Evolutionary conservation across 441 rosid species (phyloP), one percentile per base, ranked within the genome.

Genomic region (Rhodomyrtus psidioides): DNA sequence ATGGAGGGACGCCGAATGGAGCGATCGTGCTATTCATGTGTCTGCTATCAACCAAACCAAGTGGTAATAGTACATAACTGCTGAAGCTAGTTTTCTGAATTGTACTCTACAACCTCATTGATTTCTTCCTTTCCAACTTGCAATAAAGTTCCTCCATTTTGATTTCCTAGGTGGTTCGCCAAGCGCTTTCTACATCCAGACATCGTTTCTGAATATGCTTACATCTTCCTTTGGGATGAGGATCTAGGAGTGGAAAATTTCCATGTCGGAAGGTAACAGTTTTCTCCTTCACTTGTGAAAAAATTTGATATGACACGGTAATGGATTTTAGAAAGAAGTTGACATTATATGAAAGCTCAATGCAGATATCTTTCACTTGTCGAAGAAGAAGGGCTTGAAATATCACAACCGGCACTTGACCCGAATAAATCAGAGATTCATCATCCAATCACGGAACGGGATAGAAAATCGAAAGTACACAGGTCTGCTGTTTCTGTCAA

Each of bases 151-250:
- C 44, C 17, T 30, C 46, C 81, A 39, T 70, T 70, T 54, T 55
- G 27, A 34, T 34, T 55, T 34, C 60, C 51, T 53, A 86, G 87
- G 87, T 86, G 87, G 87, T 86, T 86, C 8, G 87, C 87, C 27
- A 86, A 86, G 59, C 87, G 87, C 10, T 86, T 86, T 28, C 79
- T 82, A 49, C 87, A 86, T 82, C 87, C 87, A 17, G 82, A 65
- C 46, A 65, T 86, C 5, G 87, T 82, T 24, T 17, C 79, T 15
- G 82, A 82, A 55, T 86, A 86, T 5, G 56, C 44, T 12, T 55
- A 55, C 21, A 82, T 82, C n/a, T 82, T 82, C 28, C 84, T 82
- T 54, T 82, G 84, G 83, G 62, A 86, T 65, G 87, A 86, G 70
- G 87, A 86, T 42, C 55, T 86, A 16, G 84, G 70, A 17, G 87